Base-by-base conservation (phyloP, 163 green algal genomes). In the Scenedesmus sp. region DNA sequence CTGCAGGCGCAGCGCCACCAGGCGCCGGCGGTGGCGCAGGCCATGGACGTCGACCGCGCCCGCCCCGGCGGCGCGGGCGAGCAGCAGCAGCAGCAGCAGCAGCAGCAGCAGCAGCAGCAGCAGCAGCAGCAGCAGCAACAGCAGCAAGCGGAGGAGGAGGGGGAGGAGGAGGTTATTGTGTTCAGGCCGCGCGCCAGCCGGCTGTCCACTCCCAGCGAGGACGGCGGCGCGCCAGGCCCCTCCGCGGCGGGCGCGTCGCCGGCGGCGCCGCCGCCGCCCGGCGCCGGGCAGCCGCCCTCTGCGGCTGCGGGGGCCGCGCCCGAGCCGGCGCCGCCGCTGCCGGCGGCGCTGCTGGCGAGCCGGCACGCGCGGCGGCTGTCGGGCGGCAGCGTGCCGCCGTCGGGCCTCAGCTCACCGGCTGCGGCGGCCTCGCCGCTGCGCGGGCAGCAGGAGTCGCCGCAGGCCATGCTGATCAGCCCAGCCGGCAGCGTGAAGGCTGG, bases 131-230 rank as follows among this genome's bases (percentile, higher is more conserved):
- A 13, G 29, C 65, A 60, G 48, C 31, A 70, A 22, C 29, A 36
- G 36, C 22, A 14, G 39, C 60, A 54, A n/a, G 39, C 17, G 9
- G 47, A 39, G 1, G 67, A 76, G 6, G 72, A 80, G 33, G 57
- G 48, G 31, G 72, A 66, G 33, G 73, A 81, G 17, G 73, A 81
- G 33, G 73, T 81, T 4, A 81, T 81, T 28, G 73, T 81, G 33
- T 81, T 81, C 36, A 54, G 53, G 53, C 73, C 73, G n/a, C 57
- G 57, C 2, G n/a, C 34, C 1, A 13, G 7, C 20, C 44, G 69
- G 2, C 34, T 45, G 0, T 77, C 69, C 39, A 47, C 39, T 10
- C 45, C n/a, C 47, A 48, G 45, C 39, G 69, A 67, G 33, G 53
- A 51, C 17, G 67, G 33, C 36, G 14, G 24, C 9, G 10, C 24